Percentiles rank a stretch among this genome's conserved stretches.
These are phyloP conservation scores for Cercophora scortea DNA, from an alignment of 495 filamentous ascomycete genomes.

Conservation along the genomic window DNA sequence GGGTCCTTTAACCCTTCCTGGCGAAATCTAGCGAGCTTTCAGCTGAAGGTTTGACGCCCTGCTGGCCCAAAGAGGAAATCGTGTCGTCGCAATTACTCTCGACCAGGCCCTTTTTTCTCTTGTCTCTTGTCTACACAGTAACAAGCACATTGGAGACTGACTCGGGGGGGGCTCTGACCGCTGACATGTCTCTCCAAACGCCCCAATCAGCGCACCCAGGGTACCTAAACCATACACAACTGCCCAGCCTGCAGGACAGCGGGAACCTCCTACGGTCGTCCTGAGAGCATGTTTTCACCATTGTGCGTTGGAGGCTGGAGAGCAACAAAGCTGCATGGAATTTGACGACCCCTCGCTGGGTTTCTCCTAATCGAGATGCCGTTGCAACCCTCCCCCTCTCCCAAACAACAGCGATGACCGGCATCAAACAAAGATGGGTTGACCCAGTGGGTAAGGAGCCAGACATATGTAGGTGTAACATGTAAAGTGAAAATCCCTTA, in stretches of 20 bases:
- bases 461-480: slow-evolving; percentile 4
- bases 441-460: not conserved
- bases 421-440: not conserved
- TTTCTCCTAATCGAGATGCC: not conserved
- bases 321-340: not conserved
- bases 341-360: not conserved
- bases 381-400: slow-evolving; percentile 5
- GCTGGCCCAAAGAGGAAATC: slow-evolving; percentile 14
- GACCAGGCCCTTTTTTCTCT: not conserved
- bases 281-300: no score
- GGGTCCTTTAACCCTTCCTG: slow-evolving; percentile 18
- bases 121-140: no score
- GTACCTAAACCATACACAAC: no score
- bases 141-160: no score
- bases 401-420: no score
- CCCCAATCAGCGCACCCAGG: no score
- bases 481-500: slow-evolving; percentile 2
- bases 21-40: slow-evolving; percentile 26
- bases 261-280: no score
- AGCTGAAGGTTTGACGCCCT: slow-evolving; percentile 24
- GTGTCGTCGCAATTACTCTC: not conserved
- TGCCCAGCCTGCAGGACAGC: no score
- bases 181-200: no score
- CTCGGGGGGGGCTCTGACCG: no score
- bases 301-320: not conserved